These are phyloP conservation scores for Puccinia hordei DNA, from an alignment of 1,284 basidiomycete genomes.

Conservation along the genomic window DNA sequence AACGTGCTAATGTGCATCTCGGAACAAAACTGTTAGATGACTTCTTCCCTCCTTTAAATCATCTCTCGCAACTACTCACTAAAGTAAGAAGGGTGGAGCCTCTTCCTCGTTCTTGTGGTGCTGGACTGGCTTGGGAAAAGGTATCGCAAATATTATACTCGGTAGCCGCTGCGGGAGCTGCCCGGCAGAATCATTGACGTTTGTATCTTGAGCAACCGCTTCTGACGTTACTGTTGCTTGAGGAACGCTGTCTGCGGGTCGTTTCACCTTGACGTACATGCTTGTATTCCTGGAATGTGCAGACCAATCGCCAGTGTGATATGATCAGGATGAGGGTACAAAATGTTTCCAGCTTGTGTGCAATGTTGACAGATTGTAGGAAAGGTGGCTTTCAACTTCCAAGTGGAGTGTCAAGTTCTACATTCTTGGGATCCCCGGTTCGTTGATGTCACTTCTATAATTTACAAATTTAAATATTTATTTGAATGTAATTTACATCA, in stretches of 20 bases:
- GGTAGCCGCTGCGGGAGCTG: not conserved
- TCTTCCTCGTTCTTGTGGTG: not conserved
- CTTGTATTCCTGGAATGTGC: not conserved
- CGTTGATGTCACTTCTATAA: no score
- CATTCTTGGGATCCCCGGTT: no score
- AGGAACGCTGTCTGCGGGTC: not conserved
- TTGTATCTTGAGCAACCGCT: not conserved
- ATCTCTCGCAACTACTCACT: slow-evolving; percentile 12
- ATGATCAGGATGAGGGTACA: no score
- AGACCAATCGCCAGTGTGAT: no score
- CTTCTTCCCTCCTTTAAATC: no score
- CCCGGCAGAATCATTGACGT: not conserved
- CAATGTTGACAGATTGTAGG: no score
- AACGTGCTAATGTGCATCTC: slow-evolving; percentile 11
- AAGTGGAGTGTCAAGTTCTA: no score
- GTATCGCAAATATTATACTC: slow-evolving; percentile 41
- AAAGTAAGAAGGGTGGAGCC: slow-evolving; percentile 8
- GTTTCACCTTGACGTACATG: slow-evolving; percentile 12
- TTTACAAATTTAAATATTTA: no score
- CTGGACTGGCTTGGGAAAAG: slow-evolving; percentile 26
- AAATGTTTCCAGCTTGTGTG: no score
- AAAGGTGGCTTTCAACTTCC: no score
- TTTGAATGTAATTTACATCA: no score
- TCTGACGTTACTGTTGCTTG: not conserved
- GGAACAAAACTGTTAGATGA: not conserved